phyloP scores from a whole-genome alignment of 2,329 filamentous ascomycete species.

The Graphiopsis chlorocephala region DNA sequence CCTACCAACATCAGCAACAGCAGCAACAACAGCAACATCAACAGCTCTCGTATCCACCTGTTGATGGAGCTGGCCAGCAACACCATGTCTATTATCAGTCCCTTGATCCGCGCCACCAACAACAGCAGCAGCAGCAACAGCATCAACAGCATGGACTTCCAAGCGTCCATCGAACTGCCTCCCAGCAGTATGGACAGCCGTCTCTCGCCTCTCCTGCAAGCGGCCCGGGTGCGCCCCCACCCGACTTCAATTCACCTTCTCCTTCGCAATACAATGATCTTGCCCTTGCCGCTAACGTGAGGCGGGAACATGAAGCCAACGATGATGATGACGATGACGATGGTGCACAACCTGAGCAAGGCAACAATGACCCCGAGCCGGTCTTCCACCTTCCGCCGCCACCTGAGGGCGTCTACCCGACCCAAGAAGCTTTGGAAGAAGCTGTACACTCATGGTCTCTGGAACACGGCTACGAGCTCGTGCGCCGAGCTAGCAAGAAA shows the following conservation, averaged over 20 bases:
- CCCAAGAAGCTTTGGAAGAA: conserved; percentile 30
- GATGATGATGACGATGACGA: conserved; percentile 26
- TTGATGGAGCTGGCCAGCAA: conserved; percentile 13
- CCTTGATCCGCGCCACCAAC: conserved; percentile 8
- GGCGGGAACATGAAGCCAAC: conserved; percentile 8
- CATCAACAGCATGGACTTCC: conserved; percentile 3
- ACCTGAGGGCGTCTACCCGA: conserved; percentile 30
- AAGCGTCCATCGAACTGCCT: background rate
- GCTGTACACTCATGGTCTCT: conserved; percentile 33
- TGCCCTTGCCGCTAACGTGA: conserved; percentile 3
- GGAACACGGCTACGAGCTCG: conserved; percentile 35
- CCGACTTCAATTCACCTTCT: conserved; percentile 24
- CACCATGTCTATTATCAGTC: conserved; percentile 15
- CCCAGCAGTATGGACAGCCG: conserved; percentile 6
- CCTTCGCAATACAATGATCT: conserved; percentile 5
- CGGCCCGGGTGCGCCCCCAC: conserved; percentile 29
- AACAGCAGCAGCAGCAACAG: conserved; percentile 1
- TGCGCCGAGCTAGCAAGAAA: conserved; percentile 34
- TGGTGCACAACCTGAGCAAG: conserved; percentile 20
- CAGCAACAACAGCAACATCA: background rate
- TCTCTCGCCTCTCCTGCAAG: conserved; percentile 14
- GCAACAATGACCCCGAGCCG: conserved; percentile 24
- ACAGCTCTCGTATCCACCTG: background rate
- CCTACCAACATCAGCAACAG: conserved; percentile 18
- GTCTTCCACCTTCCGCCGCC: conserved; percentile 33